phyloP scores from a whole-genome alignment of 2,329 filamentous ascomycete species.

The Hypoxylon sp. region DNA sequence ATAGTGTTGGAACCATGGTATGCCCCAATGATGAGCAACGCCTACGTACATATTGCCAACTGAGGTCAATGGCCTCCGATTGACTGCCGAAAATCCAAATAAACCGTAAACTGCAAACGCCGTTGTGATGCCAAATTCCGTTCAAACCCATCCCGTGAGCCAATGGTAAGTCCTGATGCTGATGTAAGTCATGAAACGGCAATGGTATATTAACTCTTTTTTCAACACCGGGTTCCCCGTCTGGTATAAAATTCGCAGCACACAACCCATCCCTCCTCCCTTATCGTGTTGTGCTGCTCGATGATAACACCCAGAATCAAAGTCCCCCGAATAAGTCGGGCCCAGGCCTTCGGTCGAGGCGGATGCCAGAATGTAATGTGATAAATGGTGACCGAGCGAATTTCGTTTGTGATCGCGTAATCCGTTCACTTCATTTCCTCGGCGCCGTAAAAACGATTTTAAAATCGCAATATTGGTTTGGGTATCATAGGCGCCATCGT shows the following conservation, averaged over 20 bases:
- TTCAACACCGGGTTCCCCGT: conserved; percentile 45
- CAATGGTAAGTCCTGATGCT: conserved; percentile 41
- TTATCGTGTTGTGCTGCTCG: conserved; percentile 25
- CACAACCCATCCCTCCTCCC: conserved; percentile 29
- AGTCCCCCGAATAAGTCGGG: conserved; percentile 17
- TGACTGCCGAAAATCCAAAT: conserved; percentile 35
- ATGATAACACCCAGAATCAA: conserved; percentile 34
- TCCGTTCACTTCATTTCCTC: conserved; percentile 13
- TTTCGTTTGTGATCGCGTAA: conserved; percentile 18
- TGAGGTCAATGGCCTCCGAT: conserved; percentile 20
- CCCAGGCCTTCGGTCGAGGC: conserved; percentile 15
- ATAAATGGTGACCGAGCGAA: conserved; percentile 24
- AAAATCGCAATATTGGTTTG: conserved; percentile 26
- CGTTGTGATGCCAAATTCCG: conserved; percentile 39
- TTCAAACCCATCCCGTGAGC: conserved; percentile 34
- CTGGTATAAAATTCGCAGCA: conserved; percentile 45
- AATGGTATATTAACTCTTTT: conserved; percentile 47
- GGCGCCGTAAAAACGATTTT: conserved; percentile 18
- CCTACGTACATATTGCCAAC: conserved; percentile 36
- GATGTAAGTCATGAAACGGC: conserved; percentile 44
- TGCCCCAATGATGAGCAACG: conserved; percentile 34
- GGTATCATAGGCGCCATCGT: conserved; percentile 33
- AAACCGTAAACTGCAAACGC: conserved; percentile 37
- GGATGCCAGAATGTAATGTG: conserved; percentile 13
- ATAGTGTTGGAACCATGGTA: conserved; percentile 29